A percentile compares a stretch with the other conserved stretches of the same genome.
Evolutionary conservation across 108 stramenopile genomes (phyloP).

Genomic region (Schizochytrium sp.): DNA sequence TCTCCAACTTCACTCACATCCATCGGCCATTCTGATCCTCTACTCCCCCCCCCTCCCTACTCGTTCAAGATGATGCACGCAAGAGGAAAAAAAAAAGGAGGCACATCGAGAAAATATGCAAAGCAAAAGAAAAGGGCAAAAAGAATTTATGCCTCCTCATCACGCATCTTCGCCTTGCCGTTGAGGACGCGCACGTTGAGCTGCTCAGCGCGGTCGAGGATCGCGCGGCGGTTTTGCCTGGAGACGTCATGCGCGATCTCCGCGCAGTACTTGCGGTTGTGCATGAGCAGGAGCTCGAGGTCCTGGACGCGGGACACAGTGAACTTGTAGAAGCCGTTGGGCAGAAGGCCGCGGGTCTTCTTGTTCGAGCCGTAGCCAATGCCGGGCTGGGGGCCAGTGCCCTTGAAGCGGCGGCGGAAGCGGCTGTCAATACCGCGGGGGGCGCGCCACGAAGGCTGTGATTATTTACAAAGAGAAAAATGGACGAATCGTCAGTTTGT

Average conservation of each 20-base stretch:
- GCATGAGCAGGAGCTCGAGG: conserved; percentile 99
- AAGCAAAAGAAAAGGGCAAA: neutral
- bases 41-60: no score
- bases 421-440: conserved; percentile 99
- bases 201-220: conserved; percentile 93
- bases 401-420: conserved; percentile 99
- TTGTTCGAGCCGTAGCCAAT: conserved; percentile 99
- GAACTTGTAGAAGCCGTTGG: conserved; percentile 96
- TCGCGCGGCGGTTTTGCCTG: conserved; percentile 77
- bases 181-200: conserved; percentile 85
- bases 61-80: no score
- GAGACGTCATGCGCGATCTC: conserved; percentile 92
- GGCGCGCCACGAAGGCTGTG: conserved; percentile 89
- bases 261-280: conserved; percentile 98
- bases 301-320: conserved; percentile 89
- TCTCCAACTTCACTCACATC: no score
- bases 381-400: conserved; percentile 84
- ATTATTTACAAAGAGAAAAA: neutral
- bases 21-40: no score
- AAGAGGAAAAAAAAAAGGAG: neutral
- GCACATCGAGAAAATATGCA: neutral
- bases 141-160: conserved; percentile 69
- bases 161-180: conserved; percentile 75
- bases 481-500: neutral
- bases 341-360: conserved; percentile 88